phyloP scores from a whole-genome alignment of 2,329 filamentous ascomycete species.

The Alternaria alternata region DNA sequence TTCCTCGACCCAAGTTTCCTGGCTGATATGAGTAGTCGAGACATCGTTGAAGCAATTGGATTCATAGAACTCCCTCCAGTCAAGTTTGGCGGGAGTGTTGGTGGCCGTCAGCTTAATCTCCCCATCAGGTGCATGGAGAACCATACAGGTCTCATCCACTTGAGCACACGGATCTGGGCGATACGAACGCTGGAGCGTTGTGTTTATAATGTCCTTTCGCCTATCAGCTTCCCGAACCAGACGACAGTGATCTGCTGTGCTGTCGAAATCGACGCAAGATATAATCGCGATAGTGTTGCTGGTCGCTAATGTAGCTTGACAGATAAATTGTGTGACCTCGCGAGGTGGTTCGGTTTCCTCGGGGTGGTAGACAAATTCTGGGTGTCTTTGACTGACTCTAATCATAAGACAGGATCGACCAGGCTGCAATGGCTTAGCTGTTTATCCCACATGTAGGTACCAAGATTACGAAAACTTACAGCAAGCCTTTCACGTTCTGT shows the following conservation, averaged over 20 bases:
- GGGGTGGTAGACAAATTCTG: not conserved
- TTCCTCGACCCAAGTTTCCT: not conserved
- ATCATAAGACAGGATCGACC: not conserved
- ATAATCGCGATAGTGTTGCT: not conserved
- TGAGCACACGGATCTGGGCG: no score
- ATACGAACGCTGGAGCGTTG: no score
- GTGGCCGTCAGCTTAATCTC: not conserved
- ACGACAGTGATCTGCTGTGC: not conserved
- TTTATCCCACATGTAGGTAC: not conserved
- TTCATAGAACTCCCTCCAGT: not conserved
- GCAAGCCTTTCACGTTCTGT: not conserved
- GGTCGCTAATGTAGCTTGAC: not conserved
- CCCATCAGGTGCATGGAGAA: not conserved
- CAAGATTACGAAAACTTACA: not conserved
- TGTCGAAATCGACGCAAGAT: not conserved
- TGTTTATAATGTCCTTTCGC: no score
- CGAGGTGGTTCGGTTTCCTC: not conserved
- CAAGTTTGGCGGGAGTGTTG: not conserved
- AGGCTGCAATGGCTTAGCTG: not conserved
- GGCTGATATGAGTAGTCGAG: not conserved
- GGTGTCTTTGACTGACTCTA: not conserved
- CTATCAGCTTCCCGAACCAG: no score
- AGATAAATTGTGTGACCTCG: not conserved
- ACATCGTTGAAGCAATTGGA: not conserved
- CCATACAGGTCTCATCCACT: no score